These are phyloP conservation scores for Aureobasidium sp. DNA, from an alignment of 2,329 filamentous ascomycete genomes.

Conservation along the genomic window DNA sequence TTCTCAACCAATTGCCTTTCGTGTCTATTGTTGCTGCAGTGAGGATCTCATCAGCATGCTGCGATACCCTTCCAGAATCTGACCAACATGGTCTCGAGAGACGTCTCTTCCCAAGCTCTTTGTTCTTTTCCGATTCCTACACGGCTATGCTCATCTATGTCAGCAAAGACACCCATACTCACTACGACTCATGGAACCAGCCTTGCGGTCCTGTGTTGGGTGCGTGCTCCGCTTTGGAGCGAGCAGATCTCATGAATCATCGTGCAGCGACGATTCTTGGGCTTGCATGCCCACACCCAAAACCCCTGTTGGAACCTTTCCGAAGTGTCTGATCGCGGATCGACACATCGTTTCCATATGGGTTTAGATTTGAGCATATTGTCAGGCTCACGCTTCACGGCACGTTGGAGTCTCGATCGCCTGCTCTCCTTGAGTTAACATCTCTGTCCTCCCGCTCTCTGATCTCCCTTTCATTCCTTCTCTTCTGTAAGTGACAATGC, in stretches of 20 bases:
- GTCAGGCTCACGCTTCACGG: constrained; percentile 11
- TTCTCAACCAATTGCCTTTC: neutral
- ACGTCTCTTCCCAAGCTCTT: neutral
- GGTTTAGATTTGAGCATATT: constrained; percentile 9
- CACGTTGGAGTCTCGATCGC: constrained; percentile 7
- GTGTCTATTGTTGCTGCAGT: neutral
- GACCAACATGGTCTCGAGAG: neutral
- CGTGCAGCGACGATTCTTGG: constrained; percentile 11
- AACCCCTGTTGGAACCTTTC: constrained; percentile 7
- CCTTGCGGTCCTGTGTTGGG: neutral
- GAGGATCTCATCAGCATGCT: constrained; percentile 4
- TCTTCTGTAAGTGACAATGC: constrained; percentile 27
- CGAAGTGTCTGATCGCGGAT: constrained; percentile 8
- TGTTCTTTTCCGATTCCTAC: neutral
- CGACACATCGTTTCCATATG: constrained; percentile 8
- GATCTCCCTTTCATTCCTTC: neutral
- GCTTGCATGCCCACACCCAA: constrained; percentile 9
- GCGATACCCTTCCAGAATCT: neutral
- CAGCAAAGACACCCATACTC: neutral
- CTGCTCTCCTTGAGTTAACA: constrained; percentile 10
- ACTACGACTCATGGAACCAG: neutral
- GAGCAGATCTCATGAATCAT: constrained; percentile 14
- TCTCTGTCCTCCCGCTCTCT: constrained; percentile 7
- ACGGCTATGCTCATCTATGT: constrained; percentile 1
- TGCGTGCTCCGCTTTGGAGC: neutral